Percentiles rank a stretch among this genome's conserved stretches.
Evolutionary conservation across 2,329 filamentous ascomycete species (phyloP).

Genomic region (Bipolaris victoriae): DNA sequence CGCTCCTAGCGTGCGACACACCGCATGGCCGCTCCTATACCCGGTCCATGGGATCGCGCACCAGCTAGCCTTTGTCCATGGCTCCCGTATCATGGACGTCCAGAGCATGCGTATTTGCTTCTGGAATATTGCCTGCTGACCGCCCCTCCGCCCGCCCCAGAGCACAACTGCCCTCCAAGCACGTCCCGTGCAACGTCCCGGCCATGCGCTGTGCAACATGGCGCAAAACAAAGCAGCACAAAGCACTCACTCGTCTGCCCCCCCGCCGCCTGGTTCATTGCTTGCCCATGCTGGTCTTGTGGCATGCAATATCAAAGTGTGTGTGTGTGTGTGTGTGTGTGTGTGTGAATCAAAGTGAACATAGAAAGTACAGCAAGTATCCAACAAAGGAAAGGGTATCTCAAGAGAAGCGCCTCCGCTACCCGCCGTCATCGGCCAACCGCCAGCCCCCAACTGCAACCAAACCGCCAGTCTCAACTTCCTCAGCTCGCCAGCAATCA

Average conservation of each 20-base stretch:
- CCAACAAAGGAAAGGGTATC: slow-evolving; percentile 37
- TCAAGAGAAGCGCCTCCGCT: slow-evolving; percentile 23
- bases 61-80: background rate
- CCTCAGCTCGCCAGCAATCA: background rate
- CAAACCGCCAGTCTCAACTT: background rate
- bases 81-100: background rate
- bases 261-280: slow-evolving; percentile 16
- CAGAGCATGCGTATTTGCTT: slow-evolving; percentile 11
- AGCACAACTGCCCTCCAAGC: background rate
- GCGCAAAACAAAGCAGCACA: slow-evolving; percentile 24
- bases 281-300: background rate
- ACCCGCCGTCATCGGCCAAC: slow-evolving; percentile 12
- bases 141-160: background rate
- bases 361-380: background rate
- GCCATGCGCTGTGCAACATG: slow-evolving; percentile 33
- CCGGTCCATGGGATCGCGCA: slow-evolving; percentile 16
- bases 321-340: no score
- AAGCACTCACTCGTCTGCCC: background rate
- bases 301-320: no score
- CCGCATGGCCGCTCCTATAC: slow-evolving; percentile 22
- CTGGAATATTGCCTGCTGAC: slow-evolving; percentile 14
- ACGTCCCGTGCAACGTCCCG: slow-evolving; percentile 23
- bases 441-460: background rate
- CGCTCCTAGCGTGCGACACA: slow-evolving; percentile 31
- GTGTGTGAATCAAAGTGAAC: no score